A percentile compares a stretch with the other conserved stretches of the same genome.
Evolutionary conservation across 2,329 filamentous ascomycete species (phyloP).

Genomic region (Fusarium sp.): DNA sequence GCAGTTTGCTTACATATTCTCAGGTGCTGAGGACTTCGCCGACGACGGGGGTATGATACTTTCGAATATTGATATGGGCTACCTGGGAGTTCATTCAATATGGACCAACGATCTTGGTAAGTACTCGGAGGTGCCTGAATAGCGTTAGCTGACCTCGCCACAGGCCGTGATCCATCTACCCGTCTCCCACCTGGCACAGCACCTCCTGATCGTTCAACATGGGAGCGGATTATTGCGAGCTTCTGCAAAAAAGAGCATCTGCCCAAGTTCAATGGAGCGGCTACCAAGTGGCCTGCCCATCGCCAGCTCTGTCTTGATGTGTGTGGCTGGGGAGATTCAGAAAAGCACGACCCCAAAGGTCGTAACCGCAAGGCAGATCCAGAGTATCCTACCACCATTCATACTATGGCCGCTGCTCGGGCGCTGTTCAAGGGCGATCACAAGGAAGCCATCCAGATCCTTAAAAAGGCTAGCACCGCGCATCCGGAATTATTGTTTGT

Average conservation of each 20-base stretch:
- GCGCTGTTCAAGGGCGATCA: conserved; percentile 80
- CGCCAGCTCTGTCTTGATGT: conserved; percentile 81
- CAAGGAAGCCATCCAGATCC: conserved; percentile 74
- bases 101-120: conserved; percentile 78
- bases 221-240: conserved; percentile 71
- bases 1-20: conserved; percentile 35
- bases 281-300: conserved; percentile 75
- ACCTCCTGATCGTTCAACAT: conserved; percentile 63
- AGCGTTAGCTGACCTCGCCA: conserved; percentile 11
- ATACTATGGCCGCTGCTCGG: conserved; percentile 81
- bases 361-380: conserved; percentile 57
- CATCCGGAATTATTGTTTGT: conserved; percentile 76
- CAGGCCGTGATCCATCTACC: conserved; percentile 62
- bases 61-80: conserved; percentile 77
- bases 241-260: conserved; percentile 73
- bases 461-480: conserved; percentile 74
- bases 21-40: conserved; percentile 73
- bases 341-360: conserved; percentile 59
- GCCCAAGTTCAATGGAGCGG: conserved; percentile 71
- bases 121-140: conserved; percentile 27
- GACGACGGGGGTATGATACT: conserved; percentile 77
- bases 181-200: conserved; percentile 61
- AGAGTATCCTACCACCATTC: conserved; percentile 64
- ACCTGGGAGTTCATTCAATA: conserved; percentile 77
- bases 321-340: conserved; percentile 76